Evolutionary conservation across 225 moss, liverwort and hornwort species (phyloP), one percentile per base, ranked within the genome.

Genomic region (Asterella californica): DNA sequence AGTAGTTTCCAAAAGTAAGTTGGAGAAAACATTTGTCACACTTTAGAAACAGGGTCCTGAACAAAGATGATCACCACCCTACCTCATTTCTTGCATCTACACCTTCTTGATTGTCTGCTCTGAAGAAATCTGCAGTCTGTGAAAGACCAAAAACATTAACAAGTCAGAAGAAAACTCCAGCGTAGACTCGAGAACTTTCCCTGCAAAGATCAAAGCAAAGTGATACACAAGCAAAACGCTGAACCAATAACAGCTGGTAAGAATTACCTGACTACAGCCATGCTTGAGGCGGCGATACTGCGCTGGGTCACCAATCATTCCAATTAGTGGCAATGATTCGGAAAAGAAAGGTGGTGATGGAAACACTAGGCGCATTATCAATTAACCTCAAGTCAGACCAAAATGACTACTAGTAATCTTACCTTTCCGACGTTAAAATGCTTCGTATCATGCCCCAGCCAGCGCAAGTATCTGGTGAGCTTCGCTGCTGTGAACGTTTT

Each of bases 341-440:
- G 42, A 42, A 42, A 42, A 7, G 29, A 75, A 70, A 42, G 67
- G 22, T 15, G 38, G 22, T 27, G n/a, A 61, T 27, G 61, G 11
- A 25, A 18, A 34, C 22, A 32, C 30, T 32, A 53, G 18, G 14
- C 18, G 42, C 55, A 68, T 76, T 21, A 54, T 59, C 10, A 29
- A 45, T 63, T 21, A 74, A 78, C 34, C 61, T 38, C 50, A 46
- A 48, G 5, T 47, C 2, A 25, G 59, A 52, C 34, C 21, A 61
- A 45, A 45, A 12, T 15, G 32, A 8, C 30, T 32, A 37, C 18
- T 19, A 12, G 25, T 30, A 36, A 55, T 19, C 82, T 72, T 82
- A 99, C 97, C 86, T 95, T 99, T 75, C 99, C 99, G 78, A 99
- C 93, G 82, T 99, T 99, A 72, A 99, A 99, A 79, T 99, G 99